Conservation (phyloP, 2,329 filamentous ascomycete species). For the Aureobasidium namibiae region DNA sequence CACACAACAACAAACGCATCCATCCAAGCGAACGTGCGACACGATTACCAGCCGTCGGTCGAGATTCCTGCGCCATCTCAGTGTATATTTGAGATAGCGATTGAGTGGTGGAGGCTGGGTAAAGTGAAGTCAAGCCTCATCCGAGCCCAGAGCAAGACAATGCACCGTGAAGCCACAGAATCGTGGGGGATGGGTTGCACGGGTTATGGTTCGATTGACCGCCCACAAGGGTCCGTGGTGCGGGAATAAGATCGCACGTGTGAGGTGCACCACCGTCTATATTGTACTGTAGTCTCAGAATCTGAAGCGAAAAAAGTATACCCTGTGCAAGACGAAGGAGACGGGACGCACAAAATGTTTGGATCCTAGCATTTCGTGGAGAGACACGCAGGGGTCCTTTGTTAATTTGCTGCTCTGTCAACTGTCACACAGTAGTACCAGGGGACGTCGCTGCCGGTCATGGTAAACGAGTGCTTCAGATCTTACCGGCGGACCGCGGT, state of each 20-base stretch:
- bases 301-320: too few species aligned
- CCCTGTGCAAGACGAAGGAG: not conserved
- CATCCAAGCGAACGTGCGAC: not conserved
- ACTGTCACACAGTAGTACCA: constrained; percentile 4
- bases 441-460: not conserved
- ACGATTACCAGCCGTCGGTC: not conserved
- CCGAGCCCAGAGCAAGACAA: not conserved
- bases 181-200: not conserved
- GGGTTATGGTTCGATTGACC: not conserved
- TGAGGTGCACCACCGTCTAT: not conserved
- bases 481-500: not conserved
- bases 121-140: not conserved
- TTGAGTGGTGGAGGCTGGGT: not conserved
- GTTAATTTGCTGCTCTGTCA: constrained; percentile 4
- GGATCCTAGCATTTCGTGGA: not conserved
- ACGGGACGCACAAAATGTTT: not conserved
- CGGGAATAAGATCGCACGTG: not conserved
- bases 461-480: not conserved
- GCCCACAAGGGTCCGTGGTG: not conserved
- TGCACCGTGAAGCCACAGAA: not conserved
- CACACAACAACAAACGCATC: not conserved
- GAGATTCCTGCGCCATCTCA: not conserved
- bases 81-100: not conserved
- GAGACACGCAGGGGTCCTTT: not conserved
- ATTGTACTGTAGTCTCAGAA: too few species aligned